phyloP scores from a whole-genome alignment of 2,329 filamentous ascomycete species.

The Colletotrichum costaricense region DNA sequence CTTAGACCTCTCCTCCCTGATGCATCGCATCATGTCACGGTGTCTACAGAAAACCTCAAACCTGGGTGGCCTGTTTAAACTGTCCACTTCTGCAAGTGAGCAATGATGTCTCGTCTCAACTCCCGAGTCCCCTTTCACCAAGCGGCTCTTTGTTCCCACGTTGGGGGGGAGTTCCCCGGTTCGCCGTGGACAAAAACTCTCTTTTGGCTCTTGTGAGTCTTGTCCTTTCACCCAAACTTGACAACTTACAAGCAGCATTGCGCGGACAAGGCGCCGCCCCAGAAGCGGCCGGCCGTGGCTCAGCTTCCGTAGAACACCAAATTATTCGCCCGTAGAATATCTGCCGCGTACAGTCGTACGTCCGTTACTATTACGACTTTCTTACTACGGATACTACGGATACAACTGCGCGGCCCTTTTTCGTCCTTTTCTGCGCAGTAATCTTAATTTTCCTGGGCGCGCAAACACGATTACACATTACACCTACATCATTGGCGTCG shows the following conservation, averaged over 20 bases:
- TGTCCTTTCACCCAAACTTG: not conserved
- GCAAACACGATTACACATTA: not conserved
- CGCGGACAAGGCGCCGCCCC: not conserved
- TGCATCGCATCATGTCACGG: not conserved
- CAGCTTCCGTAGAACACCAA: not conserved
- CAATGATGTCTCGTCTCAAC: slow-evolving; percentile 3
- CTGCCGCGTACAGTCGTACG: not conserved
- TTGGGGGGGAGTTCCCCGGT: not conserved
- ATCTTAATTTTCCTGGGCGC: not conserved
- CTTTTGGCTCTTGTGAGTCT: not conserved
- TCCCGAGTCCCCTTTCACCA: not conserved
- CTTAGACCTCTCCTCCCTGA: not conserved
- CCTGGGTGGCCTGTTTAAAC: not conserved
- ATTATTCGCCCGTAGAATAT: not conserved
- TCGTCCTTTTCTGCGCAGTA: not conserved
- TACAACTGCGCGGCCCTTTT: not conserved
- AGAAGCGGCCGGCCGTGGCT: not conserved
- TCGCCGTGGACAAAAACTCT: not conserved
- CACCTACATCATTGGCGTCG: not conserved
- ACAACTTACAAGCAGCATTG: not conserved
- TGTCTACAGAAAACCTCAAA: not conserved
- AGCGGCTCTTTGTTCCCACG: slow-evolving; percentile 1
- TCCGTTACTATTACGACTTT: not conserved
- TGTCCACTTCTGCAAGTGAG: not conserved
- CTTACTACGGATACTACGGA: too few species aligned